These are phyloP conservation scores for Puccinia coronata DNA, from an alignment of 1,284 basidiomycete genomes.

Conservation along the genomic window DNA sequence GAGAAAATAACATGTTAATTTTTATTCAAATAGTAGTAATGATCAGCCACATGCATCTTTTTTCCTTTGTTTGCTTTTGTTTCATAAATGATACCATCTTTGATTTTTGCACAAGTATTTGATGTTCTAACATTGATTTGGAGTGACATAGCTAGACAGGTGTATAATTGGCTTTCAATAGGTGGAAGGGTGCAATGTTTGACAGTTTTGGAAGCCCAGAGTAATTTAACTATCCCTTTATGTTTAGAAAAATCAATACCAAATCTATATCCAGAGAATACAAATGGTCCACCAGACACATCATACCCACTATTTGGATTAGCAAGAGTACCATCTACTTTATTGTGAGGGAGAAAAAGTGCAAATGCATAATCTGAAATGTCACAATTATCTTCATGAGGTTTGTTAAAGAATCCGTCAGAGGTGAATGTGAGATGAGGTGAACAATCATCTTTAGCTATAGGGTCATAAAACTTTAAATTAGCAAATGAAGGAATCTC, in stretches of 20 bases:
- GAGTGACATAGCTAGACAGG: constrained; percentile 15
- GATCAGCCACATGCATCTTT: background rate
- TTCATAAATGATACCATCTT: constrained; percentile 7
- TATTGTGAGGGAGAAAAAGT: constrained; percentile 17
- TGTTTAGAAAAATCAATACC: constrained; percentile 21
- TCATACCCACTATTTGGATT: background rate
- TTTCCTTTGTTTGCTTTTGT: constrained; percentile 1
- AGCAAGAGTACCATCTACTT: background rate
- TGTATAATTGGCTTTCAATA: background rate
- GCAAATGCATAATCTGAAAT: constrained; percentile 10
- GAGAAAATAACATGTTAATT: background rate
- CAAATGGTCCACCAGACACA: background rate
- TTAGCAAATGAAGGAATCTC: background rate
- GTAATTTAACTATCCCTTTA: constrained; percentile 17
- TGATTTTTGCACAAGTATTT: background rate
- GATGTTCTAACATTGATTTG: constrained; percentile 13
- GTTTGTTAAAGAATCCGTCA: background rate
- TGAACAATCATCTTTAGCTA: background rate
- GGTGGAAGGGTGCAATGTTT: constrained; percentile 19
- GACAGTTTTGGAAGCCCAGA: background rate
- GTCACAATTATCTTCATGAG: background rate
- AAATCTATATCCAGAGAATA: background rate
- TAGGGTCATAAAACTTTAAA: constrained; percentile 4
- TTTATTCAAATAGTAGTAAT: constrained; percentile 13
- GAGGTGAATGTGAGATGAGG: constrained; percentile 4